Evolutionary conservation across 805 yeast species (phyloP).

Genomic region (Starmerella apicola): DNA sequence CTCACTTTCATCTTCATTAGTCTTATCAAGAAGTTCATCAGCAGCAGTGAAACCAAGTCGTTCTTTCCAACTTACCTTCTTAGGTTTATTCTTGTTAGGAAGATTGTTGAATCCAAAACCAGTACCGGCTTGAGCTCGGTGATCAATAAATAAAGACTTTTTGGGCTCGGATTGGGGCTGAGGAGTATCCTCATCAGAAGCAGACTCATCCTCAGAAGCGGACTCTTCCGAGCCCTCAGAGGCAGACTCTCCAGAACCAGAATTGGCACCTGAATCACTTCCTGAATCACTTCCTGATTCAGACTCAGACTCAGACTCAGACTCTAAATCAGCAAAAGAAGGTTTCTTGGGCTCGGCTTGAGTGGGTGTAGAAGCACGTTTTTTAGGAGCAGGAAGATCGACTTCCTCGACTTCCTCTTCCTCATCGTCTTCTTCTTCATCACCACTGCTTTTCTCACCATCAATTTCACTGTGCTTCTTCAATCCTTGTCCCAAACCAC

Average conservation of each 20-base stretch:
- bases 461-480: conserved; percentile 57
- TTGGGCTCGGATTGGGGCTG: conserved; percentile 29
- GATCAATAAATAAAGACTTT: conserved; percentile 43
- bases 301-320: background rate
- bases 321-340: background rate
- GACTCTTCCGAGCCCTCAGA: conserved; percentile 3
- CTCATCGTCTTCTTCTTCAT: conserved; percentile 46
- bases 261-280: conserved; percentile 1
- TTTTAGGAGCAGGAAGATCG: no score
- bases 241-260: background rate
- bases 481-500: conserved; percentile 58
- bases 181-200: conserved; percentile 3
- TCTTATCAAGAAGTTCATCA: conserved; percentile 4
- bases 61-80: conserved; percentile 20
- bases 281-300: conserved; percentile 36
- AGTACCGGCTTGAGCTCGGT: conserved; percentile 48
- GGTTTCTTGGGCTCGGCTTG: background rate
- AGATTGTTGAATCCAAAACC: conserved; percentile 21
- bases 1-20: background rate
- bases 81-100: conserved; percentile 31
- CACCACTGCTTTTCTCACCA: conserved; percentile 69
- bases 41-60: conserved; percentile 19
- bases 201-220: conserved; percentile 5
- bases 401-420: conserved; percentile 58
- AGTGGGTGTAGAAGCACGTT: no score